Evolutionary conservation across 345 rosid species (phyloP).

Genomic region (Hibiscus tridactylites): DNA sequence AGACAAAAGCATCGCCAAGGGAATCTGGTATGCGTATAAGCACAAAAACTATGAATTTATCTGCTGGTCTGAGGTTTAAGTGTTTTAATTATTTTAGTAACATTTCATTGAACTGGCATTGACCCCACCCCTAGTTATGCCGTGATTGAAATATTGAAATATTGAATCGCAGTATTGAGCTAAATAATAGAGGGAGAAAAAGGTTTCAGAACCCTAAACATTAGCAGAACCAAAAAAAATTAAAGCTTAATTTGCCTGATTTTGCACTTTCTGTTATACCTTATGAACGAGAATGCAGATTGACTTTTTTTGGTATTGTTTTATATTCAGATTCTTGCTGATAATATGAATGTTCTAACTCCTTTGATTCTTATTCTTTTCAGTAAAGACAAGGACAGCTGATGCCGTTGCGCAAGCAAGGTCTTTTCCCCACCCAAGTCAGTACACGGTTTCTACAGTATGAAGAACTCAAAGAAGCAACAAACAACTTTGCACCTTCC

Average conservation of each 20-base stretch:
- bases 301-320: background rate
- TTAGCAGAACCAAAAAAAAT: background rate
- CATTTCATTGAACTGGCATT: too few species aligned
- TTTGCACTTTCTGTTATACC: background rate
- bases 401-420: constrained; percentile 34
- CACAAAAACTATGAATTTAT: background rate
- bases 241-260: background rate
- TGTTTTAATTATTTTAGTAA: too few species aligned
- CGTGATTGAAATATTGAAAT: background rate
- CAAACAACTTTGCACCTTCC: too few species aligned
- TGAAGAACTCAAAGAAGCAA: too few species aligned
- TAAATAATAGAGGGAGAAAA: background rate
- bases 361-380: background rate
- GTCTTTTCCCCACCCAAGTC: too few species aligned
- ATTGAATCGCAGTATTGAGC: background rate
- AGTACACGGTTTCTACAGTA: too few species aligned
- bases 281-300: background rate
- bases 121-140: too few species aligned
- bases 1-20: constrained; percentile 41
- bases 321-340: background rate
- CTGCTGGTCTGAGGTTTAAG: too few species aligned
- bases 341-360: background rate
- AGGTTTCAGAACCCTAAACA: background rate
- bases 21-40: constrained; percentile 48
- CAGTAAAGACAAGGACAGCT: constrained; percentile 56